Base-by-base conservation (phyloP, 805 yeast genomes). In the Ogataea pilisensis region DNA sequence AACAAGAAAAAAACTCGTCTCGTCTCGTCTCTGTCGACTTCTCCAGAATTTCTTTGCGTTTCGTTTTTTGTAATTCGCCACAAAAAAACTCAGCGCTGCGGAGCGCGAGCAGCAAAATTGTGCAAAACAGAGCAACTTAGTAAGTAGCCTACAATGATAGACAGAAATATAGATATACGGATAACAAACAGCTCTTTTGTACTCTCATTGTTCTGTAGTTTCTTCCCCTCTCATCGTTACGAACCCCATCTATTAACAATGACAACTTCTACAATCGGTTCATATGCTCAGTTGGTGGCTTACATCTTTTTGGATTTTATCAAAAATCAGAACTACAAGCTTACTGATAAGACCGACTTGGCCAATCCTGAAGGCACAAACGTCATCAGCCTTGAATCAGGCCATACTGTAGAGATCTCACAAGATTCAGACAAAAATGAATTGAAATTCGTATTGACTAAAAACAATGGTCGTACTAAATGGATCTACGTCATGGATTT, bases 271-370 rank as follows among this genome's bases (percentile, higher is more conserved):
- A 19, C 22, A 19, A 22, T 34, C 12, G 12, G 31, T 11, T 38
- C 44, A 9, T 35, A 37, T 17, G 19, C 35, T 13, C 46, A 45
- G 29, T 39, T 45, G 18, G 42, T 42, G 19, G 27, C 46, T 13
- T n/a, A 22, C 22, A 30, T 42, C 19, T 34, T 45, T 20, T 19
- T 37, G 18, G 39, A 37, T 20, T 45, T 38, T 17, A 39, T 42
- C 17, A 37, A 34, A 17, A 31, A 42, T 11, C 32, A 31, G n/a
- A 37, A 35, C 5, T 38, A 41, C 29, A 19, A 29, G 12, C 34
- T 40, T 14, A 25, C 27, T 16, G 27, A 37, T 21, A 13, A 35
- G 29, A 37, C 40, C 13, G 26, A 26, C 19, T 14, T 37, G 11
- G 8, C 40, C 26, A 37, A 31, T 5, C 31, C 35, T 12, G n/a